Evolutionary conservation across 306 rosid species (phyloP).

Genomic region (Lathyrus tuberosus): DNA sequence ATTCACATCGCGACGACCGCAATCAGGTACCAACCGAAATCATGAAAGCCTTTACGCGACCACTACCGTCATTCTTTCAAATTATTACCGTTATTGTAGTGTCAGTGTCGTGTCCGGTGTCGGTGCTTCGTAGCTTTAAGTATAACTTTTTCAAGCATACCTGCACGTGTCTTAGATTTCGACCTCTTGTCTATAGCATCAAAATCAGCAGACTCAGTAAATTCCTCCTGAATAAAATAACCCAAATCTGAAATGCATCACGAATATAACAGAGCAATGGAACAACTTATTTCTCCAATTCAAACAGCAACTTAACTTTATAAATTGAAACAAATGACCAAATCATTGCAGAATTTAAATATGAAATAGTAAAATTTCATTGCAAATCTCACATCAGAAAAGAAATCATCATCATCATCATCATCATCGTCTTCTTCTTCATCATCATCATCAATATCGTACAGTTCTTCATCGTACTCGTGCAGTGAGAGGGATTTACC

Average conservation of each 20-base stretch:
- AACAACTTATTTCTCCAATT: background rate
- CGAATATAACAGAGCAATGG: background rate
- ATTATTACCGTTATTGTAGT: too few species aligned
- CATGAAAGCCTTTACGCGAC: too few species aligned
- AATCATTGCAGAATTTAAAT: background rate
- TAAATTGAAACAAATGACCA: background rate
- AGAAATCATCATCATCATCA: conserved; percentile 45
- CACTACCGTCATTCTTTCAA: too few species aligned
- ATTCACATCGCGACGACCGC: too few species aligned
- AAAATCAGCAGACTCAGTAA: conserved; percentile 59
- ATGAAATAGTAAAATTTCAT: background rate
- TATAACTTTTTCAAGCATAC: conserved; percentile 24
- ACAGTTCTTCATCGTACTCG: conserved; percentile 48
- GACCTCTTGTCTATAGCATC: conserved; percentile 53
- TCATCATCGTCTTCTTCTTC: too few species aligned
- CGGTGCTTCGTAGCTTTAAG: background rate
- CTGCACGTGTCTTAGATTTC: conserved; percentile 44
- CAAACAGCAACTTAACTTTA: conserved; percentile 7
- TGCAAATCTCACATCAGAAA: conserved; percentile 60
- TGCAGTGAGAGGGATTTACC: conserved; percentile 58
- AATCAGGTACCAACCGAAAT: too few species aligned
- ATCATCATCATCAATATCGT: conserved; percentile 43
- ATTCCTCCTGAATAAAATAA: conserved; percentile 61
- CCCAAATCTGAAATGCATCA: conserved; percentile 2
- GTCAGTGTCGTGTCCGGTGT: too few species aligned